These are phyloP conservation scores for Turnera subulata DNA, from an alignment of 345 rosid genomes.

Conservation along the genomic window DNA sequence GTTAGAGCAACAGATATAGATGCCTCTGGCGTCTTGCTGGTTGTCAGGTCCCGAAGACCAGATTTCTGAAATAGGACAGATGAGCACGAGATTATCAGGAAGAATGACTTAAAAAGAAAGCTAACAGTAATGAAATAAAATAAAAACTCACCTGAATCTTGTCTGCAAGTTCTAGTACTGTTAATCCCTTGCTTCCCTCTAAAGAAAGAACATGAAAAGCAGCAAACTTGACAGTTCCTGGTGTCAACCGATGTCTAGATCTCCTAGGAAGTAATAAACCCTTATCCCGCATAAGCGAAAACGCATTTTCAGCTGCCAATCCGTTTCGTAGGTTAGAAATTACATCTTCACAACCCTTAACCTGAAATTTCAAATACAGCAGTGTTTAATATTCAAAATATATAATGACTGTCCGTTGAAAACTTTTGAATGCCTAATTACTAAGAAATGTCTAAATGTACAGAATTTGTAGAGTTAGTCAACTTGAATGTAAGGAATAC, in stretches of 20 bases:
- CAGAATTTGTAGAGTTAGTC: no score
- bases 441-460: no score
- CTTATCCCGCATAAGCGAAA: constrained; percentile 86
- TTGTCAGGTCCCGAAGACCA: constrained; percentile 91
- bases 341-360: constrained; percentile 64
- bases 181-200: constrained; percentile 91
- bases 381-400: no score
- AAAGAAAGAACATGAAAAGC: constrained; percentile 99
- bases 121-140: constrained; percentile 3
- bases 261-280: constrained; percentile 85
- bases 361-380: constrained; percentile 42
- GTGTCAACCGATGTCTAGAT: constrained; percentile 97
- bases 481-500: no score
- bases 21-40: constrained; percentile 99
- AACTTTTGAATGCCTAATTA: no score
- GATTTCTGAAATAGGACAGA: constrained; percentile 57
- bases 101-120: no score
- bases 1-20: constrained; percentile 99
- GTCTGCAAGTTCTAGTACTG: constrained; percentile 90
- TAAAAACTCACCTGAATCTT: constrained; percentile 76
- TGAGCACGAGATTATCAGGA: constrained; percentile 7
- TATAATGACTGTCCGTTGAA: no score
- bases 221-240: constrained; percentile 99
- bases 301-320: constrained; percentile 94
- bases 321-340: constrained; percentile 88